Conservation (phyloP, 129 eudicot genomes). For the Calendula officinalis region DNA sequence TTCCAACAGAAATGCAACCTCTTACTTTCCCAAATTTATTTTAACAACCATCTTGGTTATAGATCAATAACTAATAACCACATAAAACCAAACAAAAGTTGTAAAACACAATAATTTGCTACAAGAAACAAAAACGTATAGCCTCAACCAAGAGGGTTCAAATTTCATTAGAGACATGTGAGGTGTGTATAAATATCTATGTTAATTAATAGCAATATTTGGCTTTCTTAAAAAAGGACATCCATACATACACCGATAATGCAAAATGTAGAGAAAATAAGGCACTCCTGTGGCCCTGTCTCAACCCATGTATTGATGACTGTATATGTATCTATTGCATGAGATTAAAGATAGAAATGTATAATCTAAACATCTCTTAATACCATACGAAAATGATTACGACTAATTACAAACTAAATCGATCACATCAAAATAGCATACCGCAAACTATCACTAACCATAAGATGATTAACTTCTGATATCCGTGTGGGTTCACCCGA, state of each 20-base stretch:
- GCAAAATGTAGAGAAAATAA: not conserved
- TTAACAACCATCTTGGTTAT: slow-evolving; percentile 3
- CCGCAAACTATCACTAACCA: slow-evolving; percentile 68
- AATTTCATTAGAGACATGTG: too few relatives aligned
- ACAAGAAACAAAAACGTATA: not conserved
- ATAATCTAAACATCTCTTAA: slow-evolving; percentile 21
- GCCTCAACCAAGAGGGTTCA: too few relatives aligned
- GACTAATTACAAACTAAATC: not conserved
- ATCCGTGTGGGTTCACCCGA: slow-evolving; percentile 45
- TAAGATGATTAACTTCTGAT: slow-evolving; percentile 58
- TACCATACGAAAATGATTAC: slow-evolving; percentile 12
- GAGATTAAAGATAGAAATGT: slow-evolving; percentile 20
- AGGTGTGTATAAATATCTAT: too few relatives aligned
- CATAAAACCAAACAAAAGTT: not conserved
- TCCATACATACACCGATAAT: not conserved
- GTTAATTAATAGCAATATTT: too few relatives aligned
- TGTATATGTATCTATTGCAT: slow-evolving; percentile 18
- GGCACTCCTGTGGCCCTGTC: not conserved
- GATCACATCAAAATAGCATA: slow-evolving; percentile 60
- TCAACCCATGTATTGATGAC: slow-evolving; percentile 21
- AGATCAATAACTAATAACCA: not conserved
- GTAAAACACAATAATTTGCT: not conserved
- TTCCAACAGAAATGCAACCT: too few relatives aligned
- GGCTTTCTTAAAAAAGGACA: too few relatives aligned
- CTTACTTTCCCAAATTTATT: too few relatives aligned